Evolutionary conservation across 331 rosid species (phyloP), one percentile per base, ranked within the genome.

Genomic region (Acacia concinna): DNA sequence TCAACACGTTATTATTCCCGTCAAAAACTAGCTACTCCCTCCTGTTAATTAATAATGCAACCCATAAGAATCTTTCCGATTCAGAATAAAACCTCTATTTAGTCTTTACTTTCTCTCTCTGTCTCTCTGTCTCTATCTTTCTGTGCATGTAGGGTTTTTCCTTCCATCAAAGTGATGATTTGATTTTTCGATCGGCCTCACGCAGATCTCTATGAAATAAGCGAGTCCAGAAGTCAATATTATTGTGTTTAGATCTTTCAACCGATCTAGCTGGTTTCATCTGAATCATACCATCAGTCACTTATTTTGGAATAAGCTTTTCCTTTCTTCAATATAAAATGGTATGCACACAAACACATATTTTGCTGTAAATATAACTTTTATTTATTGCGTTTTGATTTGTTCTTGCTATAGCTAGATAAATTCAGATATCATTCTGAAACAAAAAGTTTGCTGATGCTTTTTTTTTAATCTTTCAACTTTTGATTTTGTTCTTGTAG

Each of bases 341-440:
- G 85, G 88, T 84, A 82, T 82, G 86, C 60, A 2, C 28, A 7
- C 60, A 8, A 52, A n/a, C 60, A 5, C 12, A 52, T 52, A 52
- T 51, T 51, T n/a, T 51, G 25, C 25, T 51, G 57, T 51, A 8
- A 13, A 12, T 47, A 14, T 17, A 4, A n/a, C n/a, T 67, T 65
- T 64, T 35, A 65, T 65, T 35, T n/a, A 4, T 66, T 27, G 3
- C 66, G 7, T 59, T 21, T 54, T 54, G 28, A 54, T 60, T 30
- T 14, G 67, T 60, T 65, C 44, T 65, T 34, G 17, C 70, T 65
- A 38, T 38, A 31, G 41, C 41, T 35, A n/a, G n/a, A n/a, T n/a
- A n/a, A n/a, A n/a, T n/a, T 35, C 28, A n/a, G 49, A 11, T 4
- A 9, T 67, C 31, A 37, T 67, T 21, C 49, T 38, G 72, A 67